Evolutionary conservation across 495 filamentous ascomycete genomes (phyloP).

Genomic region (Hypoxylon intermedium): DNA sequence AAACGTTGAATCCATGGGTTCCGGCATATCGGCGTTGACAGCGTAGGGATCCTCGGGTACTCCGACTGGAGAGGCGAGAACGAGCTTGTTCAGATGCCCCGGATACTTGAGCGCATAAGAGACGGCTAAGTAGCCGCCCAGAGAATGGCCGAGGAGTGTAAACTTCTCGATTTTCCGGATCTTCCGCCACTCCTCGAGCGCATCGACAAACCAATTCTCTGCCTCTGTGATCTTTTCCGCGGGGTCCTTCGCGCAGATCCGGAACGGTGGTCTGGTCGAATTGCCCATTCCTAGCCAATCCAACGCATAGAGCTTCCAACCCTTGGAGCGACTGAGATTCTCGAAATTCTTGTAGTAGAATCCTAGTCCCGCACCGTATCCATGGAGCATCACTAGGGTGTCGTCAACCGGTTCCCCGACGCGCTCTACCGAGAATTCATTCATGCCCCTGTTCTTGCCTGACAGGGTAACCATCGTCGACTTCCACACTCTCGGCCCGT

Average conservation of each 20-base stretch:
- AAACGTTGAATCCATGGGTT: slow-evolving; percentile 71
- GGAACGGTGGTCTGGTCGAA: slow-evolving; percentile 82
- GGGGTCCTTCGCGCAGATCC: slow-evolving; percentile 78
- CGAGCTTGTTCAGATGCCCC: slow-evolving; percentile 90
- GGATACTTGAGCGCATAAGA: slow-evolving; percentile 97
- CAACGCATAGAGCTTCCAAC: slow-evolving; percentile 90
- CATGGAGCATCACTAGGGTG: slow-evolving; percentile 96
- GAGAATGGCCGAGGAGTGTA: slow-evolving; percentile 88
- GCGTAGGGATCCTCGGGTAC: slow-evolving; percentile 96
- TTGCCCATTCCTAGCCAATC: slow-evolving; percentile 96
- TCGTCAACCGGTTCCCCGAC: slow-evolving; percentile 76
- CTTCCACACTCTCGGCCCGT: slow-evolving; percentile 85
- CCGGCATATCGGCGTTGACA: slow-evolving; percentile 79
- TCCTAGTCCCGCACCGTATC: slow-evolving; percentile 92
- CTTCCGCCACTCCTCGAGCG: slow-evolving; percentile 93
- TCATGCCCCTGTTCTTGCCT: slow-evolving; percentile 85
- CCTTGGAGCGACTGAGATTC: slow-evolving; percentile 72
- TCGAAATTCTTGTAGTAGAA: slow-evolving; percentile 99
- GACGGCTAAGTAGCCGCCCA: slow-evolving; percentile 93
- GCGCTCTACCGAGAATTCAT: slow-evolving; percentile 91
- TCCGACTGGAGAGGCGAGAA: slow-evolving; percentile 91
- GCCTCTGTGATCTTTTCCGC: slow-evolving; percentile 87
- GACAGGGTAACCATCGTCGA: slow-evolving; percentile 82
- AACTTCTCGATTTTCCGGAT: slow-evolving; percentile 89
- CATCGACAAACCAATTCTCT: slow-evolving; percentile 95